Evolutionary conservation across 495 filamentous ascomycete species (phyloP).

Genomic region (Talaromyces stipitatus): DNA sequence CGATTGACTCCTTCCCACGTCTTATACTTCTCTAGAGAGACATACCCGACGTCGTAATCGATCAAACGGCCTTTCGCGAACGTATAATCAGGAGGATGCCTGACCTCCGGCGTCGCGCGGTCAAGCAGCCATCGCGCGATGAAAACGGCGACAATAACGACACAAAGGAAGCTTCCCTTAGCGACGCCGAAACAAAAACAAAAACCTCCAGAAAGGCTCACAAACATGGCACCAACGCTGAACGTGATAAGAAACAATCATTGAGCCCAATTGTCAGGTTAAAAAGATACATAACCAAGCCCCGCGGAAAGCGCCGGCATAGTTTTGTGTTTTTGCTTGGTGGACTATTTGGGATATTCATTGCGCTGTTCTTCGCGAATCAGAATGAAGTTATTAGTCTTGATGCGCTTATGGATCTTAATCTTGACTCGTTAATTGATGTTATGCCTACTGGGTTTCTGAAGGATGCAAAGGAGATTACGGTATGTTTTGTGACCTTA

Average conservation of each 20-base stretch:
- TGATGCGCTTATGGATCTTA: constrained; percentile 70
- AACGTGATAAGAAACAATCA: background rate
- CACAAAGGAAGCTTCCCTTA: background rate
- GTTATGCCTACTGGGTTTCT: constrained; percentile 76
- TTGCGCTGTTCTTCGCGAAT: constrained; percentile 77
- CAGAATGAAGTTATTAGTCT: constrained; percentile 79
- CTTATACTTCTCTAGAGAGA: background rate
- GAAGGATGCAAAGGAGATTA: constrained; percentile 73
- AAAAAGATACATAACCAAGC: constrained; percentile 27
- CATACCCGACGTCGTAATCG: background rate
- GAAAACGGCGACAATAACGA: background rate
- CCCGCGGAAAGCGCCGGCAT: constrained; percentile 58
- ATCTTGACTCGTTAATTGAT: constrained; percentile 75
- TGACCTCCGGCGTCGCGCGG: constrained; percentile 3
- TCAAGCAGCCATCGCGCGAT: background rate
- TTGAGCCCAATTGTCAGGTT: constrained; percentile 12
- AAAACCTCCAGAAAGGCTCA: background rate
- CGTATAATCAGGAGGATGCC: background rate
- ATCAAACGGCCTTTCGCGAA: background rate
- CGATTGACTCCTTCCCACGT: background rate
- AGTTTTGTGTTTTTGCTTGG: constrained; percentile 77
- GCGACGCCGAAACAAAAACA: background rate
- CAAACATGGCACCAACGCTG: background rate
- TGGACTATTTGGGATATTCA: constrained; percentile 71
- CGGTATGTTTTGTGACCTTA: constrained; percentile 43